Evolutionary conservation across 352 stramenopile species (phyloP).

Genomic region (Pythium rishiriense): DNA sequence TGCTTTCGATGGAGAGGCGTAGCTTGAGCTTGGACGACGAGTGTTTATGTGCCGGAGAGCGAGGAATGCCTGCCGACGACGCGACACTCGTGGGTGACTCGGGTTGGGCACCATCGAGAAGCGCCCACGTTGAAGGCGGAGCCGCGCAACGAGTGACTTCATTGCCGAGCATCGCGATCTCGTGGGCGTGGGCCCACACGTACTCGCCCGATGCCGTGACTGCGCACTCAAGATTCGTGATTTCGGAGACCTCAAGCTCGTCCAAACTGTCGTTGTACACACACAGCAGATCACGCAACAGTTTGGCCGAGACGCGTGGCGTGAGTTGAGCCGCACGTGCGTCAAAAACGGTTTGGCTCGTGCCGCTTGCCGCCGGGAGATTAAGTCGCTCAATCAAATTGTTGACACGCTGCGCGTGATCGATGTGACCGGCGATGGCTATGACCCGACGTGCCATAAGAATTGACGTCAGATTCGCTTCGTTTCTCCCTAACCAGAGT

Average conservation of each 20-base stretch:
- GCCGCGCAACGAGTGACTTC: constrained; percentile 10
- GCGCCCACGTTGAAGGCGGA: constrained; percentile 7
- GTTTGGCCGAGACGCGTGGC: background rate
- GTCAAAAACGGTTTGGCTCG: background rate
- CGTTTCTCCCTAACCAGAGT: no score
- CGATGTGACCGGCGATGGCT: background rate
- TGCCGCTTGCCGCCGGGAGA: background rate
- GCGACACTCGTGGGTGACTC: background rate
- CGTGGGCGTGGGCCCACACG: constrained; percentile 12
- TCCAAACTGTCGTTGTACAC: constrained; percentile 11
- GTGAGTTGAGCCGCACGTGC: background rate
- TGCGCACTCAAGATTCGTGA: constrained; percentile 9
- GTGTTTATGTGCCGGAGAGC: background rate
- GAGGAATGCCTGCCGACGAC: background rate
- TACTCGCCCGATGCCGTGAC: constrained; percentile 15
- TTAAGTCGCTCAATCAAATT: constrained; percentile 11
- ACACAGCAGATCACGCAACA: constrained; percentile 11
- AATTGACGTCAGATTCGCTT: no score
- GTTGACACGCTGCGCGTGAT: background rate
- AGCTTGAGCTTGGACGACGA: constrained; percentile 1
- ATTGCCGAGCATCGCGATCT: constrained; percentile 17
- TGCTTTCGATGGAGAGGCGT: background rate
- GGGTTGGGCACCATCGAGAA: background rate
- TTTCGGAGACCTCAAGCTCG: constrained; percentile 15
- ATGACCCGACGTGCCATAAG: no score